A percentile compares a stretch with the other conserved stretches of the same genome.
phyloP scores from a whole-genome alignment of 2,329 filamentous ascomycete genomes.

The Phialemoniopsis sp. region DNA sequence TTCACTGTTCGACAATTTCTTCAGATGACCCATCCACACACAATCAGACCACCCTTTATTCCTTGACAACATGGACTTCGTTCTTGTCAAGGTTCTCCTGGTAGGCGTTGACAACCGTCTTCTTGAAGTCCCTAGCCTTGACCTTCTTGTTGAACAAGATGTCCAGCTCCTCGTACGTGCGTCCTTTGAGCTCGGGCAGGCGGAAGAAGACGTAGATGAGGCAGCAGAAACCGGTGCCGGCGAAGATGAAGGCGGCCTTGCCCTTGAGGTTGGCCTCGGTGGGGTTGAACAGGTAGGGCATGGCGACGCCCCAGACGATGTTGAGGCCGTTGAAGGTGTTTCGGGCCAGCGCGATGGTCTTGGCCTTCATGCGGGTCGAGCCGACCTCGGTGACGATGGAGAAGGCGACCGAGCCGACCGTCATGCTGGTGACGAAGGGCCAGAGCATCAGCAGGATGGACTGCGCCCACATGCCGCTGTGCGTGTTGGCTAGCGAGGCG shows the following conservation, averaged over 20 bases:
- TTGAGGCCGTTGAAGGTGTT: constrained; percentile 25
- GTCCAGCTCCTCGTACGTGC: constrained; percentile 22
- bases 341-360: constrained; percentile 33
- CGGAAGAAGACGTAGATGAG: constrained; percentile 38
- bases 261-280: constrained; percentile 30
- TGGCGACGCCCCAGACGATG: constrained; percentile 22
- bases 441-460: constrained; percentile 3
- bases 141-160: constrained; percentile 19
- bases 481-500: neutral
- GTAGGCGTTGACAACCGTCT: too few relatives aligned
- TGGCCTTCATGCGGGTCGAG: constrained; percentile 37
- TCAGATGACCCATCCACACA: too few relatives aligned
- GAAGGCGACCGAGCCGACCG: constrained; percentile 26
- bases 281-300: constrained; percentile 10
- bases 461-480: constrained; percentile 2
- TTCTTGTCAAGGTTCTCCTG: too few relatives aligned
- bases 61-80: too few relatives aligned
- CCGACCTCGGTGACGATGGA: constrained; percentile 32
- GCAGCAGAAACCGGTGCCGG: constrained; percentile 29
- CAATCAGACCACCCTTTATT: too few relatives aligned
- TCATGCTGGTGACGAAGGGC: constrained; percentile 16
- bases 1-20: too few relatives aligned
- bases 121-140: constrained; percentile 8
- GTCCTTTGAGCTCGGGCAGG: constrained; percentile 28
- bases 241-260: constrained; percentile 31